Percentiles rank a stretch among this genome's conserved stretches.
These are phyloP conservation scores for Amanita exitialis DNA, from an alignment of 768 basidiomycete genomes.

Conservation along the genomic window DNA sequence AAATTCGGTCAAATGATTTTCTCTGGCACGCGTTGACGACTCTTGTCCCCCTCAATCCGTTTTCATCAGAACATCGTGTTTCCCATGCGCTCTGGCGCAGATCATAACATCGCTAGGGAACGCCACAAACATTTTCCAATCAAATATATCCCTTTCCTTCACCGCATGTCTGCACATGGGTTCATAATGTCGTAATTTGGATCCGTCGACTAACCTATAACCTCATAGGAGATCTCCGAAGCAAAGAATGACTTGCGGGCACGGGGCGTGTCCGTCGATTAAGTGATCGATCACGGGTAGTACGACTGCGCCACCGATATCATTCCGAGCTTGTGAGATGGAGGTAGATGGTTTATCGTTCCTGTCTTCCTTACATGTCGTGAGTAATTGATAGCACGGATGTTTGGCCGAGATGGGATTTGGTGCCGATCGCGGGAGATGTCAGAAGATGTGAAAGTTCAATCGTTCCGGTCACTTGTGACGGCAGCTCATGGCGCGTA, in stretches of 20 bases:
- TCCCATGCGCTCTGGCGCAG: neutral
- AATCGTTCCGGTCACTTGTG: neutral
- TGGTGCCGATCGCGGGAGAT: neutral
- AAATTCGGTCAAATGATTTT: neutral
- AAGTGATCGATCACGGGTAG: constrained; percentile 6
- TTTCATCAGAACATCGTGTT: neutral
- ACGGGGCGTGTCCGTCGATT: constrained; percentile 55
- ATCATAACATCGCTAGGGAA: neutral
- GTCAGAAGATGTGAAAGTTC: neutral
- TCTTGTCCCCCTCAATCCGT: neutral
- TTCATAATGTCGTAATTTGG: constrained; percentile 1
- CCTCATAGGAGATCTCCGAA: constrained; percentile 45
- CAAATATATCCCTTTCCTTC: constrained; percentile 6
- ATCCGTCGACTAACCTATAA: constrained; percentile 4
- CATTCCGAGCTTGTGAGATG: neutral
- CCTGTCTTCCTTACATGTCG: neutral
- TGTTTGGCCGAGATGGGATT: neutral
- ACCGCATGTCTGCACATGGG: neutral
- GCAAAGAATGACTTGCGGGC: constrained; percentile 46
- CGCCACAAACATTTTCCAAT: neutral
- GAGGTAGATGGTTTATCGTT: neutral
- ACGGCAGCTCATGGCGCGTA: neutral
- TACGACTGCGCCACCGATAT: neutral
- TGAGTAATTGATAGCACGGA: neutral
- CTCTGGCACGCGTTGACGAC: neutral